Conservation (phyloP, 305 asterid genomes). For the Solanum chacoense region DNA sequence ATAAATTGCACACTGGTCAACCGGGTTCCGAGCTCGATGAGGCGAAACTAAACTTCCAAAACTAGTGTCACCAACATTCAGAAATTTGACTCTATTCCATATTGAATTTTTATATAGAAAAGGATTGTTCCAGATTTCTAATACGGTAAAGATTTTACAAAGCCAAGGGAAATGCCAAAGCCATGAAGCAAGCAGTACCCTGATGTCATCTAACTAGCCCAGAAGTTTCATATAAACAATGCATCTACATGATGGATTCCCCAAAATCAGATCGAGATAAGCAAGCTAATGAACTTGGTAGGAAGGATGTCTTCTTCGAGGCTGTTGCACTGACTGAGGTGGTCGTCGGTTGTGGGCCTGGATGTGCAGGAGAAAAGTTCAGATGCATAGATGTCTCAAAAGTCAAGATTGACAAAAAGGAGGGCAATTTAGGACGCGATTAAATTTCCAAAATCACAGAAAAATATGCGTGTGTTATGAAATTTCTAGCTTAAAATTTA, state of each 20-base stretch:
- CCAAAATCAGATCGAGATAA: neutral
- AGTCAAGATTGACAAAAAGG: neutral
- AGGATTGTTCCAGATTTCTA: neutral
- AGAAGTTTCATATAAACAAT: neutral
- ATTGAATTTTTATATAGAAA: neutral
- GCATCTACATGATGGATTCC: neutral
- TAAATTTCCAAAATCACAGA: neutral
- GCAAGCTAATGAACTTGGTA: slow-evolving; percentile 30
- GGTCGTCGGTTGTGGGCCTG: slow-evolving; percentile 81
- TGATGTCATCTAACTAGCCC: neutral
- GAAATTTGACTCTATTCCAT: neutral
- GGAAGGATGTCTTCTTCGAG: slow-evolving; percentile 35
- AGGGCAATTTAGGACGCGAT: neutral
- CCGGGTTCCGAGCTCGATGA: neutral
- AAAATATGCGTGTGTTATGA: neutral
- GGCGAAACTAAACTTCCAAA: neutral
- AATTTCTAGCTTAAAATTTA: neutral
- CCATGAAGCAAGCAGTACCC: neutral
- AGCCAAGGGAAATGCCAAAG: neutral
- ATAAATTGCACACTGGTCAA: neutral
- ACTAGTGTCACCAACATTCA: neutral
- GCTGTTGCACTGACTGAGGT: slow-evolving; percentile 63
- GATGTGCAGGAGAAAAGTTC: slow-evolving; percentile 5
- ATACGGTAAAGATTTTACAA: neutral
- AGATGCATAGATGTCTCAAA: neutral